These are phyloP conservation scores for Penicillium sp. DNA, from an alignment of 2,329 filamentous ascomycete genomes.

Conservation along the genomic window DNA sequence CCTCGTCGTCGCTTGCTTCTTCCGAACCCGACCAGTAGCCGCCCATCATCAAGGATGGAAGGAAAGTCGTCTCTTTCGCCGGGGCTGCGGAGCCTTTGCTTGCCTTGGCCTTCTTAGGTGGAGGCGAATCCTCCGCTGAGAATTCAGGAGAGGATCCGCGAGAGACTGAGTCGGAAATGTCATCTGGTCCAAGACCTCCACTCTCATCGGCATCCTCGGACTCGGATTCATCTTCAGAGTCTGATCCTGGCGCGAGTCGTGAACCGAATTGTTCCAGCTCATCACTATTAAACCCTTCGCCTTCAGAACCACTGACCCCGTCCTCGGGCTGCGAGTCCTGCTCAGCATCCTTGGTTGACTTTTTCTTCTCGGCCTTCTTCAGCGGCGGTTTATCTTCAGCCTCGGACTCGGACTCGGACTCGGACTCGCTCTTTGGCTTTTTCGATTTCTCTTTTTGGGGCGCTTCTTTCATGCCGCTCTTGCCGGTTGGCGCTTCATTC, in stretches of 20 bases:
- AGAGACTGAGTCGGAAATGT: conserved; percentile 41
- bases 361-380: conserved; percentile 5
- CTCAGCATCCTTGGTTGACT: conserved; percentile 7
- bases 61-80: conserved; percentile 55
- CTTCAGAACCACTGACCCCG: conserved; percentile 28
- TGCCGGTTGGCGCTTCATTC: conserved; percentile 27
- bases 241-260: conserved; percentile 38
- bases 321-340: conserved; percentile 8
- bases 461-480: conserved; percentile 20
- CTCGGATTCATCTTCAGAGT: conserved; percentile 28
- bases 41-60: conserved; percentile 64
- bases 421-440: background rate
- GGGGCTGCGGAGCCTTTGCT: conserved; percentile 23
- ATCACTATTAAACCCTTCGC: conserved; percentile 31
- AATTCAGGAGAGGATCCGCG: conserved; percentile 37
- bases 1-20: conserved; percentile 53
- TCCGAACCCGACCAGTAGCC: conserved; percentile 68
- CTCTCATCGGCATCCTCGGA: conserved; percentile 31
- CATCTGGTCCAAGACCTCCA: conserved; percentile 24
- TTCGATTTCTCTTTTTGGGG: conserved; percentile 15
- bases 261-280: conserved; percentile 39
- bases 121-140: conserved; percentile 21
- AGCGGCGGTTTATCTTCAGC: conserved; percentile 10
- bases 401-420: conserved; percentile 13
- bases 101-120: conserved; percentile 31